These are phyloP conservation scores for Lipomyces oligophaga DNA, from an alignment of 805 yeast genomes.

Conservation along the genomic window DNA sequence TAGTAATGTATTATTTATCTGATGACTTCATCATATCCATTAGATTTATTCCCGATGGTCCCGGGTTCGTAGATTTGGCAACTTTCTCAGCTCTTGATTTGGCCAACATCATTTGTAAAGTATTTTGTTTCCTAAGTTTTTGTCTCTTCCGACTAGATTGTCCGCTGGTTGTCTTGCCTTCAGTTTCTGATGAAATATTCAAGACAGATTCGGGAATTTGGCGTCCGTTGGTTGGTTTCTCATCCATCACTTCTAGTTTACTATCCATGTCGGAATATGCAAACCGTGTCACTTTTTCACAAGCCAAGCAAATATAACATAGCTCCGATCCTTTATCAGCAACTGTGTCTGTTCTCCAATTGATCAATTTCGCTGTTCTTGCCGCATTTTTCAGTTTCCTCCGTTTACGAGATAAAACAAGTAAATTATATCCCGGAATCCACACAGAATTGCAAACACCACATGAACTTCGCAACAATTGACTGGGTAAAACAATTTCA, in stretches of 20 bases:
- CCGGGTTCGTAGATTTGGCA: slow-evolving; percentile 1
- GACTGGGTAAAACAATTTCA: slow-evolving; percentile 13
- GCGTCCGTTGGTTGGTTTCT: no score
- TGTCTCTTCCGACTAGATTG: slow-evolving; percentile 22
- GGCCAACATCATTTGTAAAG: slow-evolving; percentile 24
- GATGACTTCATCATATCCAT: slow-evolving; percentile 20
- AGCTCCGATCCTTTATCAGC: not conserved
- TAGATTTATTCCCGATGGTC: slow-evolving; percentile 13
- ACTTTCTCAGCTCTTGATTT: slow-evolving; percentile 22
- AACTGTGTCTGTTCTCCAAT: no score
- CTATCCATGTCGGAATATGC: slow-evolving; percentile 2
- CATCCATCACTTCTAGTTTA: no score
- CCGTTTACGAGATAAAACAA: slow-evolving; percentile 5
- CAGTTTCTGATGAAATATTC: not conserved
- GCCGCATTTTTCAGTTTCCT: not conserved
- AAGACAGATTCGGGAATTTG: slow-evolving; percentile 1
- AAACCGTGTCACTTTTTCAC: slow-evolving; percentile 17
- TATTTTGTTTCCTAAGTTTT: slow-evolving; percentile 23
- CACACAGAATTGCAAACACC: slow-evolving; percentile 20
- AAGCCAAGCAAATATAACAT: slow-evolving; percentile 17
- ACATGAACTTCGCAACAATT: slow-evolving; percentile 19
- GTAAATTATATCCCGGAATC: slow-evolving; percentile 23
- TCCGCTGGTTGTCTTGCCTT: slow-evolving; percentile 8
- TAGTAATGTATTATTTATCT: not conserved
- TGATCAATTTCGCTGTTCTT: not conserved